Evolutionary conservation across 345 rosid species (phyloP).

Genomic region (Eucalyptus erythrocorys): DNA sequence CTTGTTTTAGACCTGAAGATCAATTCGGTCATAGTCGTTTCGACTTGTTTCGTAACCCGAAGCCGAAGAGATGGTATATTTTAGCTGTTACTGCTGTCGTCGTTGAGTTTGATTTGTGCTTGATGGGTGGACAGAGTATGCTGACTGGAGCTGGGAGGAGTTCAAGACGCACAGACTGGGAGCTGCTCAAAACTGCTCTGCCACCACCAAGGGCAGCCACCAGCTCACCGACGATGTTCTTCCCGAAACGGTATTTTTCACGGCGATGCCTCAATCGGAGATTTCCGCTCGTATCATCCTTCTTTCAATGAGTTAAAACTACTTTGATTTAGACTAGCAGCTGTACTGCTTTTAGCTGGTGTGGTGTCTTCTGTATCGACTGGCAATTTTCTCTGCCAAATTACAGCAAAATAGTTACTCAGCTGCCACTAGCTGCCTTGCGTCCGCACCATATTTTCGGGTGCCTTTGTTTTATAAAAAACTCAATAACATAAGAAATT

Average conservation of each 20-base stretch:
- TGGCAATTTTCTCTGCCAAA: neutral
- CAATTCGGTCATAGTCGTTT: neutral
- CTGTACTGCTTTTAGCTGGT: neutral
- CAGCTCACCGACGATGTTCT: slow-evolving; percentile 46
- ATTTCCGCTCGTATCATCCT: neutral
- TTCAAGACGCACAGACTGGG: slow-evolving; percentile 67
- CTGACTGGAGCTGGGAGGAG: slow-evolving; percentile 96
- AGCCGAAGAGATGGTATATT: neutral
- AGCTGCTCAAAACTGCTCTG: slow-evolving; percentile 96
- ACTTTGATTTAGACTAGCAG: neutral
- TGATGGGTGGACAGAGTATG: slow-evolving; percentile 45
- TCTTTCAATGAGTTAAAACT: neutral
- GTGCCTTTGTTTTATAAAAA: accelerated
- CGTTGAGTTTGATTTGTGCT: neutral
- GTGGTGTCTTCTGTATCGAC: neutral
- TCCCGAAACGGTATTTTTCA: slow-evolving; percentile 36
- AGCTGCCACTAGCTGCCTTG: neutral
- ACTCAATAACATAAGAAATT: too few relatives aligned
- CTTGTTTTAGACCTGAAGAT: neutral
- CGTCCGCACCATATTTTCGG: neutral
- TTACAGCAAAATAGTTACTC: neutral
- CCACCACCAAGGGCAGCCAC: slow-evolving; percentile 72
- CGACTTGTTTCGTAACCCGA: neutral
- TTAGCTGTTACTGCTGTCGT: neutral
- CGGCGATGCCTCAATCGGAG: neutral